phyloP scores from a whole-genome alignment of 306 rosid species.

The Dryas octopetala region DNA sequence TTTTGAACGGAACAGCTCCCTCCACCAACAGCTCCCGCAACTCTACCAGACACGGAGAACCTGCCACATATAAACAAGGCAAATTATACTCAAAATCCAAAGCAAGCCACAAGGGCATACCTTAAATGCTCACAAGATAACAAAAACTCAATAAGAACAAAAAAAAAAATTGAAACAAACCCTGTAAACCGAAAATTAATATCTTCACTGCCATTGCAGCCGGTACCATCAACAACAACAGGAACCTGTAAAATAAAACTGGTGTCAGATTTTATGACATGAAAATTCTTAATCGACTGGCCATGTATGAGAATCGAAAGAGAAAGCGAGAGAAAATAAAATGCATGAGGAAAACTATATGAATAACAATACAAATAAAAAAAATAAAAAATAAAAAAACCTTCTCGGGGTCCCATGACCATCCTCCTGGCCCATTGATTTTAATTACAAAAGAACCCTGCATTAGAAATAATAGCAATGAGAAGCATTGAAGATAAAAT shows the following conservation, averaged over 20 bases:
- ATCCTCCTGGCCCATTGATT: conserved; percentile 89
- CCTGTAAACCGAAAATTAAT: conserved; percentile 92
- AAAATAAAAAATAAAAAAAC: conserved; percentile 32
- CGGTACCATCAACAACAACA: conserved; percentile 70
- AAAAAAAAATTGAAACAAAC: conserved; percentile 37
- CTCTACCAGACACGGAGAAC: conserved; percentile 88
- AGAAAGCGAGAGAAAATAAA: not conserved
- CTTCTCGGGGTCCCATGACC: conserved; percentile 96
- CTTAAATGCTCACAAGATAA: conserved; percentile 22
- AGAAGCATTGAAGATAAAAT: conserved; percentile 31
- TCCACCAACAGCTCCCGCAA: conserved; percentile 88
- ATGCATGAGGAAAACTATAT: not conserved
- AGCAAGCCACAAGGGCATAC: conserved; percentile 15
- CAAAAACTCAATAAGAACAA: conserved; percentile 1
- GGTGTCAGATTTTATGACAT: conserved; percentile 20
- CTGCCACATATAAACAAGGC: conserved; percentile 42
- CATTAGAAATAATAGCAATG: conserved; percentile 25
- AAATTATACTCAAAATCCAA: conserved; percentile 22
- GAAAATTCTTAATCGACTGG: conserved; percentile 14
- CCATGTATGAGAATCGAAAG: not conserved
- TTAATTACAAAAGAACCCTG: conserved; percentile 90
- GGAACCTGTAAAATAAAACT: conserved; percentile 57
- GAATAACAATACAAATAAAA: not conserved
- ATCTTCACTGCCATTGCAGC: conserved; percentile 94
- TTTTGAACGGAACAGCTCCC: conserved; percentile 66